Evolutionary conservation across 768 basidiomycete genomes (phyloP), one percentile per base, ranked within the genome.

Genomic region (Leccinum arenicola): DNA sequence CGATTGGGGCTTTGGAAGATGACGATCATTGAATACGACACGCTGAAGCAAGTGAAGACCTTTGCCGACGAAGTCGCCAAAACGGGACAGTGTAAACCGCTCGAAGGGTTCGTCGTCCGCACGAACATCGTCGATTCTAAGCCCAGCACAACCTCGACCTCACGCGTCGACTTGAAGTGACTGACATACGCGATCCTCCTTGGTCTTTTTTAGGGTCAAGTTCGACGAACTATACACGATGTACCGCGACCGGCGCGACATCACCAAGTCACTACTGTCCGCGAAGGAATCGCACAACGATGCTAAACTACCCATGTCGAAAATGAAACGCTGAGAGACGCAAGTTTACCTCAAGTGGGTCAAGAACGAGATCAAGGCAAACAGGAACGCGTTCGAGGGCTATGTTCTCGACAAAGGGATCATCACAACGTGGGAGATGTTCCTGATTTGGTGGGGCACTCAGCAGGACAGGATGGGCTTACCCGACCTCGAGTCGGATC

Each of bases 191-290:
- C 79, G 0, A 74, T 86, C 1, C 33, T 85, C 89, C 2, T 88
- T 93, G 0, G 95, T 98, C 80, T 98, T 99, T 82, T 98, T 97
- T 86, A 99, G 98, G 70, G 23, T 23, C 23, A 23, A 23, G 82
- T 98, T 98, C 73, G 95, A 98, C 73, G 93, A 98, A 69, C 96
- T 96, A 2, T 99, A 99, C 71, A 87, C 98, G 82, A 95, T 96
- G 86, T 98, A 97, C 75, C 88, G 96, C 57, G 91, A 95, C 70
- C 98, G 95, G 94, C 83, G 96, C 56, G 96, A 98, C 74, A 80
- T 95, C 53, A 98, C 23, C 23, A 23, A 92, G 71, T 74, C 71
- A 10, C 77, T 96, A 17, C 77, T 23, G 23, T 23, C 75, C 7
- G 64, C 75, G 43, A 74, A 78, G 47, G 67, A 62, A 54, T 62